Base-by-base conservation (phyloP, 495 filamentous ascomycete genomes). In the Oidiodendron maius region DNA sequence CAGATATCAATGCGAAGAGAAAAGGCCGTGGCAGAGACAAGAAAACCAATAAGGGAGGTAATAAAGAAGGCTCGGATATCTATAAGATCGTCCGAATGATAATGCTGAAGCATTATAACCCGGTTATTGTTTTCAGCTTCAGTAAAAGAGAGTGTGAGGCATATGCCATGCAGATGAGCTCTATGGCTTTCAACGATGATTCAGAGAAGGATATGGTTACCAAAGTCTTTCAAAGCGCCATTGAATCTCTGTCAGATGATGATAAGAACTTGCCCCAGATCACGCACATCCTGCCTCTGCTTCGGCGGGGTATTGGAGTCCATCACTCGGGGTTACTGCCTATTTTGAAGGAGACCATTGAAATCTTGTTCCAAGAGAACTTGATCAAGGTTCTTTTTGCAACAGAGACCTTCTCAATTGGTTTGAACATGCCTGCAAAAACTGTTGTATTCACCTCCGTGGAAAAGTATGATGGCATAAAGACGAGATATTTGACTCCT, bases 1-100 rank as follows among this genome's bases (percentile, higher is more conserved):
- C 78, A 2, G 87, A 96, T 64, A 71, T 79, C 17, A 75, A 83
- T 51, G 87, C 86, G 3, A 91, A 84, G 61, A 71, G 77, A 46
- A 91, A 87, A 63, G 89, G 89, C 44, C 86, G 76, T 55, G 91
- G 90, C 52, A 96, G 89, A 64, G 82, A 96, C 58, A 95, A 93
- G 74, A 89, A 83, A 60, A 70, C 82, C 5, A 90, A 91, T 65
- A 96, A 90, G 64, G 91, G 93, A 20, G 86, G 86, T 16, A 80
- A 82, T 36, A 40, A 55, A 48, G 62, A 78, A 26, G 77, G 1
- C 8, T 82, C 80, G 3, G 93, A 98, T 64, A 95, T 98, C 47
- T 91, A 87, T 69, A 96, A 96, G 71, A 93, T 98, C 53, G 87
- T 97, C 41, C 87, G 84, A 61, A 97, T 97, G 94, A 95, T 96